Evolutionary conservation across 306 rosid genomes (phyloP), one percentile per base, ranked within the genome.

Genomic region (Argentina anserina): DNA sequence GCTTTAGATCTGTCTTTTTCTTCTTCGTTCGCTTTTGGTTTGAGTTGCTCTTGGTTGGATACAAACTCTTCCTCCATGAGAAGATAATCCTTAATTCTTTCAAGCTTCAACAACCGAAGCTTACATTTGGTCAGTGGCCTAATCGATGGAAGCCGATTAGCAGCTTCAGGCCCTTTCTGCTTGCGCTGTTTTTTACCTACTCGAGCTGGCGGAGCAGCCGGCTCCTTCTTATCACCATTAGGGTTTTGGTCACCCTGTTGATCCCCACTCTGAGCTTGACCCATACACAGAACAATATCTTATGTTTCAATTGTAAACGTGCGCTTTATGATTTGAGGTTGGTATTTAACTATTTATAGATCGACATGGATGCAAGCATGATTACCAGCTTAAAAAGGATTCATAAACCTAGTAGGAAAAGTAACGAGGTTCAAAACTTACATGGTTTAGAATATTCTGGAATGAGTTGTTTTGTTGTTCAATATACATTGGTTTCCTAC

Each of bases 31-130:
- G 89, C 96, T 75, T 91, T 93, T 71, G 97, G 98, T 76, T 93
- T 91, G 49, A 89, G 87, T 52, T 96, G 78, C 79, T 93, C 97
- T 78, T 89, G 96, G 79, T 91, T 93, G 25, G 90, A 82, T 15
- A 93, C 98, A 60, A 87, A 93, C 73, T 93, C 98, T n/a, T 93
- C 98, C 79, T 93, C 98, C 98, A 93, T 91, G 8, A 90, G 70
- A 13, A 93, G 75, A 72, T 91, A 93, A 46, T 93, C 98, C 81
- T 91, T 91, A 56, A 92, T 79, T 9, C 98, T 86, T 81, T 92
- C 98, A 34, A 92, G 87, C 85, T 92, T 92, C 40, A 92, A 69
- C 0, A 92, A 80, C 83, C 98, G 75, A 26, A 90, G 87, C 76
- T 85, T 90, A 81, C 98, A 92, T 85, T 90, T 92, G 17, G 95